Evolutionary conservation across 148 eudicot genomes (phyloP).

Genomic region (Amaranthus palmeri): DNA sequence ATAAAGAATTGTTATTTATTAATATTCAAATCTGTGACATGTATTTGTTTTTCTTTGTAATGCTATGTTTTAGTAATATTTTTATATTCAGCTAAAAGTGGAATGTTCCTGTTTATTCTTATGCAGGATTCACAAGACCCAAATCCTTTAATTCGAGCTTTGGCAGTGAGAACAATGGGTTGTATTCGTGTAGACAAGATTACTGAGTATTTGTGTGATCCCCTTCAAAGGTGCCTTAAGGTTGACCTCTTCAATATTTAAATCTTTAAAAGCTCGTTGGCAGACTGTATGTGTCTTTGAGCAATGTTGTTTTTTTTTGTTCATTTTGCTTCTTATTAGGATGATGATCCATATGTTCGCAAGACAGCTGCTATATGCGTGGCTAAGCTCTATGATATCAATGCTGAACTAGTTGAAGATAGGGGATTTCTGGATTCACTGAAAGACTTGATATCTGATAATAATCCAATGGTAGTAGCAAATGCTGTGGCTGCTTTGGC

Average conservation of each 20-base stretch:
- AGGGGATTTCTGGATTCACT: conserved; percentile 94
- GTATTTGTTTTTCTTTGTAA: not conserved
- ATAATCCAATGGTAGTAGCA: conserved; percentile 99
- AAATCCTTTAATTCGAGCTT: conserved; percentile 92
- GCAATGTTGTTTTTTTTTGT: not conserved
- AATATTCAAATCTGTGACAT: too few species aligned
- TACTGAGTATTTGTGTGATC: conserved; percentile 96
- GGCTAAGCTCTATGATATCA: conserved; percentile 95
- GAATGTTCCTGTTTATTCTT: not conserved
- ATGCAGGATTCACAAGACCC: conserved; percentile 98
- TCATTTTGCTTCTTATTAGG: conserved; percentile 40
- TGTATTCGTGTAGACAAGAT: conserved; percentile 99
- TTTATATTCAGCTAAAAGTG: conserved; percentile 4
- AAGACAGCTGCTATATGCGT: conserved; percentile 99
- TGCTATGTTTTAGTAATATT: not conserved
- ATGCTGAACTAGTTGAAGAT: conserved; percentile 98
- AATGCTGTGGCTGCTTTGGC: conserved; percentile 99
- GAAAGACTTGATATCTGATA: conserved; percentile 97
- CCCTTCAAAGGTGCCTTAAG: conserved; percentile 99
- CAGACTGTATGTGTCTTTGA: not conserved
- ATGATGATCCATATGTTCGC: conserved; percentile 99
- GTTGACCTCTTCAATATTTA: conserved; percentile 28
- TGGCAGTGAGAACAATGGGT: conserved; percentile 99
- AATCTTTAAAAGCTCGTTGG: conserved; percentile 6
- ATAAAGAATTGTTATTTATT: not conserved